Evolutionary conservation across 805 yeast genomes (phyloP).

Genomic region (Priceomyces medius): DNA sequence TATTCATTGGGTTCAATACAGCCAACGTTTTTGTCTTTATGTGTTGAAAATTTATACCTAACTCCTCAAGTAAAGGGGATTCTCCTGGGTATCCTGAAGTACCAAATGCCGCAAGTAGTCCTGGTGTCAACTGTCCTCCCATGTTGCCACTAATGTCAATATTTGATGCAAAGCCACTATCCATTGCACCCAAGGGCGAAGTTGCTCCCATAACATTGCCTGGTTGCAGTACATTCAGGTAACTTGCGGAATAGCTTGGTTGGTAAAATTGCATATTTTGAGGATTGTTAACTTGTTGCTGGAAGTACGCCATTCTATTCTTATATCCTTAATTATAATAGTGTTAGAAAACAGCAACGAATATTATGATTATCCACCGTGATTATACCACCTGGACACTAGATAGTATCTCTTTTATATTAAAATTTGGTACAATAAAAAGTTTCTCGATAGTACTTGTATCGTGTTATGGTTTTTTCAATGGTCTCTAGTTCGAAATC

Average conservation of each 20-base stretch:
- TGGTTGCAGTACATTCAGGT: conserved; percentile 19
- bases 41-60: conserved; percentile 89
- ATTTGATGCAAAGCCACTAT: conserved; percentile 32
- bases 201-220: conserved; percentile 9
- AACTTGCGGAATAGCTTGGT: conserved; percentile 34
- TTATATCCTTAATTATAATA: neutral
- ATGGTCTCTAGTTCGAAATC: neutral
- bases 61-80: conserved; percentile 85
- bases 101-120: conserved; percentile 87
- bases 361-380: neutral
- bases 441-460: neutral
- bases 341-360: neutral
- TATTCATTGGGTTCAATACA: conserved; percentile 75
- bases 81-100: conserved; percentile 95
- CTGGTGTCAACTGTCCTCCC: conserved; percentile 60
- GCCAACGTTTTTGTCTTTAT: conserved; percentile 81
- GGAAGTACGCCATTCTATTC: conserved; percentile 41
- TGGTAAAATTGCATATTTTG: conserved; percentile 45
- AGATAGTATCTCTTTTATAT: neutral
- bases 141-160: conserved; percentile 42
- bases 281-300: conserved; percentile 31
- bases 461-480: neutral
- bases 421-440: neutral
- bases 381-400: neutral
- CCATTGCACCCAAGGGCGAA: conserved; percentile 38